Evolutionary conservation across 2,329 filamentous ascomycete genomes (phyloP), one percentile per base, ranked within the genome.

Genomic region (Arachnomyces sp.): DNA sequence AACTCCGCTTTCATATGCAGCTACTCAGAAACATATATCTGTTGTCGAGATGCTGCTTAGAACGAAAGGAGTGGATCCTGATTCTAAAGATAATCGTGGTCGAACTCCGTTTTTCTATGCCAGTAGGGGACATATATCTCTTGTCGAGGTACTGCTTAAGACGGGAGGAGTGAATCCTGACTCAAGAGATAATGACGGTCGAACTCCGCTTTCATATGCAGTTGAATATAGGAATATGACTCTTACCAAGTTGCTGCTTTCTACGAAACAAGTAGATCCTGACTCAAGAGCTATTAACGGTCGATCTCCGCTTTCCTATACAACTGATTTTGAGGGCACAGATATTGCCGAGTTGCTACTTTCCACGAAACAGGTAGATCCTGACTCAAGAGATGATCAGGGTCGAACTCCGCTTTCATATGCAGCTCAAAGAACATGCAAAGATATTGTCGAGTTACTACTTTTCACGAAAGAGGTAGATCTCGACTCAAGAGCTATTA

Each of bases 1-100:
- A 29, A 46, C 44, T 6, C 38, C 42, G 8, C 35, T 44, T 12
- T 46, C 30, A 18, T 28, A 38, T 6, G 44, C 44, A 32, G 35
- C 42, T 28, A 28, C 7, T 16, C 34, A 36, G 17, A 34, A 38
- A 12, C 33, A 44, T 28, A 17, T 15, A 9, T 13, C 28, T 14
- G 20, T 43, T 12, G 37, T 46, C 13, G 29, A 28, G 12, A 8
- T n/a, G 11, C 4, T 34, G 6, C 34, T 44, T 20, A 7, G 34
- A 3, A 12, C 37, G 2, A 28, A 28, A 6, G 7, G 36, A 30
- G 40, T 32, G 12, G 33, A 41, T 20, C 5, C 40, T 28, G 37
- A 46, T 28, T 16, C n/a, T 15, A 43, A 13, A 30, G 28, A 31
- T 13, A 7, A 20, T 18, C 14, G 14, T 32, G 13, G 11, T 28